These are phyloP conservation scores for Priceomyces melissophilus DNA, from an alignment of 805 yeast genomes.

Conservation along the genomic window DNA sequence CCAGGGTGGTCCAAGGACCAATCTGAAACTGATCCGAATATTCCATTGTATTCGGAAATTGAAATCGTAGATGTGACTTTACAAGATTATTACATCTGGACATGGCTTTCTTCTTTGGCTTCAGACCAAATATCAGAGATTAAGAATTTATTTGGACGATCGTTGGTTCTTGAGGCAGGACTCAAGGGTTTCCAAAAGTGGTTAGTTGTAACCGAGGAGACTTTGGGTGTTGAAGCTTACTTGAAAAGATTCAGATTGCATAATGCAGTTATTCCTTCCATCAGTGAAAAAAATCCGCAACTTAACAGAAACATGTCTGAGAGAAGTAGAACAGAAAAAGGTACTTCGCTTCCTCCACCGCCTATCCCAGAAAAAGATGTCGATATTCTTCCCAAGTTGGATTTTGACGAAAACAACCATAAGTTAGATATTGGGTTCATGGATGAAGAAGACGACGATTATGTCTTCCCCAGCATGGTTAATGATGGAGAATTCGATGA, in stretches of 20 bases:
- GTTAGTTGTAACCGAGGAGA: slow-evolving; percentile 71
- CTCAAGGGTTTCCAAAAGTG: slow-evolving; percentile 76
- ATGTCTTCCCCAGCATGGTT: slow-evolving; percentile 10
- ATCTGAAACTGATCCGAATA: slow-evolving; percentile 18
- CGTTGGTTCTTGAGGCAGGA: slow-evolving; percentile 78
- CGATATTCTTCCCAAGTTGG: slow-evolving; percentile 10
- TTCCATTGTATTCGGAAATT: slow-evolving; percentile 38
- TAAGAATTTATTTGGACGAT: slow-evolving; percentile 73
- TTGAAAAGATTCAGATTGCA: slow-evolving; percentile 18
- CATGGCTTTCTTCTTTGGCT: slow-evolving; percentile 79
- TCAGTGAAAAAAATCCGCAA: not conserved
- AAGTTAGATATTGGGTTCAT: slow-evolving; percentile 9
- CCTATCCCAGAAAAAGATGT: slow-evolving; percentile 18
- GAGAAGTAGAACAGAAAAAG: slow-evolving; percentile 13
- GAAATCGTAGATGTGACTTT: slow-evolving; percentile 59
- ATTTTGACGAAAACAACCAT: slow-evolving; percentile 20
- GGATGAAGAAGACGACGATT: slow-evolving; percentile 8
- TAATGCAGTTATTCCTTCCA: not conserved
- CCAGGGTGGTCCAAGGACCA: slow-evolving; percentile 34
- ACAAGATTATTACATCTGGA: slow-evolving; percentile 88
- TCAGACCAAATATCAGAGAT: slow-evolving; percentile 65
- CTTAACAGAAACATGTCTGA: not conserved
- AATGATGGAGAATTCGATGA: slow-evolving; percentile 15
- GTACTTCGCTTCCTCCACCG: slow-evolving; percentile 23
- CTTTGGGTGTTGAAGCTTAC: slow-evolving; percentile 39